phyloP scores from a whole-genome alignment of 768 basidiomycete species.

The Phanerochaete sordida region DNA sequence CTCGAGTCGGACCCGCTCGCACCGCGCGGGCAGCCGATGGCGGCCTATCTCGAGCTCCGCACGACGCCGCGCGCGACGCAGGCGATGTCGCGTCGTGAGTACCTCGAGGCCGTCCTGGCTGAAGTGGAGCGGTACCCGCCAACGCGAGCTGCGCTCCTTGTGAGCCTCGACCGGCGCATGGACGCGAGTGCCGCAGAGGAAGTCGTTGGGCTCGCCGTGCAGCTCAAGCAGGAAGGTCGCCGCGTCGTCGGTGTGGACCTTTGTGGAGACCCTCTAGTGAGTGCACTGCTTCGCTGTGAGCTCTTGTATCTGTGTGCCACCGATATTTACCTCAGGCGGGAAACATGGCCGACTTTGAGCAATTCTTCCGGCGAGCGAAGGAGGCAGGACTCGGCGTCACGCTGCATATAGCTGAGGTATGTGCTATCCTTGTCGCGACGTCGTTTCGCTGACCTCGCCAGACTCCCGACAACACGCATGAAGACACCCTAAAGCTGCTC shows the following conservation, averaged over 20 bases:
- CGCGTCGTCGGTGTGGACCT: conserved; percentile 77
- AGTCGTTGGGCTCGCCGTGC: conserved; percentile 52
- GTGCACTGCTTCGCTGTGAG: conserved; percentile 10
- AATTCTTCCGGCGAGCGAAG: conserved; percentile 51
- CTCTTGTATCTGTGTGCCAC: neutral
- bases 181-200: conserved; percentile 43
- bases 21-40: conserved; percentile 42
- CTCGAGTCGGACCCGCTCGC: conserved; percentile 31
- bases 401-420: conserved; percentile 81
- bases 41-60: conserved; percentile 78
- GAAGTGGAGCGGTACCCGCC: conserved; percentile 57
- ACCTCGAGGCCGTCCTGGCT: conserved; percentile 62
- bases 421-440: neutral
- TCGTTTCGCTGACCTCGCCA: conserved; percentile 16
- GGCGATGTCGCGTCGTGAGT: conserved; percentile 55
- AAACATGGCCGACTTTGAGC: conserved; percentile 46
- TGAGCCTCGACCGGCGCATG: conserved; percentile 80
- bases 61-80: conserved; percentile 64
- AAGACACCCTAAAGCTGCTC: conserved; percentile 61
- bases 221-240: conserved; percentile 51
- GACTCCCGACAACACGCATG: conserved; percentile 44
- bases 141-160: conserved; percentile 55
- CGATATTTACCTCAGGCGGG: conserved; percentile 38
- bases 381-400: conserved; percentile 68
- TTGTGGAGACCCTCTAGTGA: conserved; percentile 64